Base-by-base conservation (phyloP, 345 rosid species). In the Ricinus communis region DNA sequence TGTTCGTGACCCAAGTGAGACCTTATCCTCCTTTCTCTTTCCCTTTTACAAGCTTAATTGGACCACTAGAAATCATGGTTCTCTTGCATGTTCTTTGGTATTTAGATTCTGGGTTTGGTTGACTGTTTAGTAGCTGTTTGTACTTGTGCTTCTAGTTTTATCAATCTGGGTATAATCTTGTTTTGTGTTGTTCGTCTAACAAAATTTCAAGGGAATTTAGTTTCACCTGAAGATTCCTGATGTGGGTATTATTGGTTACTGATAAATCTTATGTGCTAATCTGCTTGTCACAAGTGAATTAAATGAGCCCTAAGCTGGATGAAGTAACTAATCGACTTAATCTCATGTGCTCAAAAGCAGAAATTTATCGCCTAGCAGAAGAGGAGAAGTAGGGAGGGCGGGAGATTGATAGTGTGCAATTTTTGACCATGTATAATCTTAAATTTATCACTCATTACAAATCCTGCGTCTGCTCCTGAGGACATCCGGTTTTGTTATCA, bases 1-100 rank as follows among this genome's bases (percentile, higher is more conserved):
- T 19, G 75, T 71, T 45, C 69, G 75, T 71, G 62, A 62, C 31
- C 69, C 55, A 25, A 52, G 75, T 54, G 8, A 33, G 69, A 3
- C 2, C 21, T 0, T 25, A 0, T 0, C 21, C 36, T 56, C 16
- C 47, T 43, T 43, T 4, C 47, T 43, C 14, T 12, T 53, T 8
- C 22, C 22, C 36, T 14, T 8, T 24, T 14, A 12, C 10, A 0
- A 43, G 47, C 38, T 33, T 6, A 33, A 33, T 6, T 33, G 6
- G 38, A 33, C 6, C 38, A 33, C 6, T 43, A 4, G 14, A 4
- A 43, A 43, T 8, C 47, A 56, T 25, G 2, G 33, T 56, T 53
- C 1, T 25, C 27, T 53, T 53, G 57, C 57, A n/a, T 24, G 25
- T 53, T 24, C n/a, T 14, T 24, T n/a, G 2, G 15, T 53, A 0